These are phyloP conservation scores for Podila epigama DNA, from an alignment of 192 early-diverging fungal genomes.

Conservation along the genomic window DNA sequence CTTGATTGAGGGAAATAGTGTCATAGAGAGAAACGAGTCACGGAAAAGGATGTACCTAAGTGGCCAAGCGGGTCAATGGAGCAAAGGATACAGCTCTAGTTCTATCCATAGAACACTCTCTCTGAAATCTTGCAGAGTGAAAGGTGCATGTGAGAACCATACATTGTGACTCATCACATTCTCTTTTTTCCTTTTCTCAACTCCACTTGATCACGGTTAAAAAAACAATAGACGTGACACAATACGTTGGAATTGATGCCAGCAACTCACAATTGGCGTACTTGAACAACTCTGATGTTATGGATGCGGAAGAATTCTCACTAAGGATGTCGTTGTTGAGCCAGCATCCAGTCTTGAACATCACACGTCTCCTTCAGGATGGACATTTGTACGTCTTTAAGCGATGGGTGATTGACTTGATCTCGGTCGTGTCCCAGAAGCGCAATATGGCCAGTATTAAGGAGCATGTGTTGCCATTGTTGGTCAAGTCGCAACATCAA, in stretches of 20 bases:
- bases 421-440: constrained; percentile 60
- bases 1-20: too few relatives aligned
- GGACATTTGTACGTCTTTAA: constrained; percentile 94
- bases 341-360: constrained; percentile 81
- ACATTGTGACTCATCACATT: constrained; percentile 21
- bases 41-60: too few relatives aligned
- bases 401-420: constrained; percentile 90
- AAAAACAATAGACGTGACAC: constrained; percentile 39
- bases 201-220: neutral
- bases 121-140: neutral
- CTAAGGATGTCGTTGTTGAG: constrained; percentile 62
- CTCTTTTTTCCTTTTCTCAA: constrained; percentile 5
- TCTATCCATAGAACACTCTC: too few relatives aligned
- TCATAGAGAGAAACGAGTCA: too few relatives aligned
- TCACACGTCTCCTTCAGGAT: constrained; percentile 86
- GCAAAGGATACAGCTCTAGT: too few relatives aligned
- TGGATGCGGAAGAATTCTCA: constrained; percentile 43
- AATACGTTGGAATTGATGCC: constrained; percentile 61
- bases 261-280: constrained; percentile 54
- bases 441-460: constrained; percentile 77
- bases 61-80: too few relatives aligned
- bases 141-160: neutral
- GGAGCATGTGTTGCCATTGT: constrained; percentile 83
- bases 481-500: constrained; percentile 88
- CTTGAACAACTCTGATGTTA: constrained; percentile 48